Conservation (phyloP, 2,329 filamentous ascomycete species). For the Neonectria faginata region DNA sequence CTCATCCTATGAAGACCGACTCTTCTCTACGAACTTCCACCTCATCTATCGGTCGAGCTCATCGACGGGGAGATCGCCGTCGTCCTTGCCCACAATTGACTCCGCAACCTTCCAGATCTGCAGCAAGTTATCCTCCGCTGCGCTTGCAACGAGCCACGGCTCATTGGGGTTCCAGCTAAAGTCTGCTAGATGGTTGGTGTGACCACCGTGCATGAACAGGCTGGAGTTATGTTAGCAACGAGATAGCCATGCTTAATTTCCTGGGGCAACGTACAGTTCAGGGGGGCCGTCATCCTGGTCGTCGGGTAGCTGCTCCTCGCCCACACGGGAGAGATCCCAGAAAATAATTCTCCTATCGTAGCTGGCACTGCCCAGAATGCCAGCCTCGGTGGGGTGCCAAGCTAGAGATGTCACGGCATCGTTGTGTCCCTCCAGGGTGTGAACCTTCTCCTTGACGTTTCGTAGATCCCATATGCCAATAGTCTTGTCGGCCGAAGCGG, state of each 20-base stretch:
- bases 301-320: constrained; percentile 94
- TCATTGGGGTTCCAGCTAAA: constrained; percentile 99
- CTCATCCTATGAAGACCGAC: constrained; percentile 49
- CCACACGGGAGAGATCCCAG: constrained; percentile 93
- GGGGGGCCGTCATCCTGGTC: constrained; percentile 95
- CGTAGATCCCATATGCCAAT: constrained; percentile 96
- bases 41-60: constrained; percentile 75
- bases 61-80: constrained; percentile 79
- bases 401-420: constrained; percentile 91
- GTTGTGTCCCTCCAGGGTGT: constrained; percentile 88
- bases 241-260: not conserved
- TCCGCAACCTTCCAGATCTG: constrained; percentile 94
- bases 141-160: constrained; percentile 95
- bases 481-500: constrained; percentile 94
- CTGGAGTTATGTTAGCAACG: constrained; percentile 56
- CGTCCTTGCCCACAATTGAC: constrained; percentile 82
- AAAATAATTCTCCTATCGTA: constrained; percentile 95
- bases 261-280: constrained; percentile 76
- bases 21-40: constrained; percentile 50
- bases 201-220: constrained; percentile 98
- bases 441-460: constrained; percentile 89
- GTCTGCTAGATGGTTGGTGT: constrained; percentile 96
- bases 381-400: constrained; percentile 93
- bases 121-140: constrained; percentile 95
- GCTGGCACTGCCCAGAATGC: constrained; percentile 89